Conservation (phyloP, 148 eudicot genomes). For the Cornus florida region DNA sequence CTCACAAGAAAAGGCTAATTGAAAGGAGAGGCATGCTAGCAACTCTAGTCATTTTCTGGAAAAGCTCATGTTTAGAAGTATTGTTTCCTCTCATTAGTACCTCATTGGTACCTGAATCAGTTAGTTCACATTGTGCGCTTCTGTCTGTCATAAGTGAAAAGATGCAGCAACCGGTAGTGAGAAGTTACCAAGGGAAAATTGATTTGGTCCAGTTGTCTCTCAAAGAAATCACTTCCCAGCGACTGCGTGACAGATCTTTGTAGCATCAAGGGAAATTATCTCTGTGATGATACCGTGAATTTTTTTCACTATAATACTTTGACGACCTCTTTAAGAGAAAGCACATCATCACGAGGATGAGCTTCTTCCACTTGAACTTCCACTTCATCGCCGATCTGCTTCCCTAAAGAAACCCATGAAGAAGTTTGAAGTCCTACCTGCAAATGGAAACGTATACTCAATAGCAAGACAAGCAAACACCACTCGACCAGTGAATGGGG, state of each 20-base stretch:
- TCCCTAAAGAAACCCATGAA: slow-evolving; percentile 70
- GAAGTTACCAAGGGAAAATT: background rate
- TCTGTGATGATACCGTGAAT: background rate
- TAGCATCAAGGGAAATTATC: background rate
- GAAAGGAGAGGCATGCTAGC: background rate
- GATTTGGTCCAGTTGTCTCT: background rate
- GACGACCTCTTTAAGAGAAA: slow-evolving; percentile 63
- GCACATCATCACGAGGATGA: slow-evolving; percentile 76
- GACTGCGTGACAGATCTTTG: background rate
- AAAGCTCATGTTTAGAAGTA: background rate
- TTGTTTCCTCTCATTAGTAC: background rate
- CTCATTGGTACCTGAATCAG: background rate
- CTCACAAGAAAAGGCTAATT: too few relatives aligned
- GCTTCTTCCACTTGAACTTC: slow-evolving; percentile 71
- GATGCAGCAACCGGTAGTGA: background rate
- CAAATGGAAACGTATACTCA: background rate
- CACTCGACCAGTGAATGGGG: background rate
- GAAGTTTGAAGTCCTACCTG: slow-evolving; percentile 94
- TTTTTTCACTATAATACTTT: background rate
- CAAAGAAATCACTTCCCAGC: background rate
- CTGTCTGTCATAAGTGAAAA: background rate
- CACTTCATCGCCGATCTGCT: slow-evolving; percentile 84
- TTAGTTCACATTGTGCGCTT: background rate
- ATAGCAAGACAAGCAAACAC: background rate
- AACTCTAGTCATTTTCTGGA: background rate